phyloP scores from a whole-genome alignment of 1,284 basidiomycete species.

The Rhizoctonia solani region DNA sequence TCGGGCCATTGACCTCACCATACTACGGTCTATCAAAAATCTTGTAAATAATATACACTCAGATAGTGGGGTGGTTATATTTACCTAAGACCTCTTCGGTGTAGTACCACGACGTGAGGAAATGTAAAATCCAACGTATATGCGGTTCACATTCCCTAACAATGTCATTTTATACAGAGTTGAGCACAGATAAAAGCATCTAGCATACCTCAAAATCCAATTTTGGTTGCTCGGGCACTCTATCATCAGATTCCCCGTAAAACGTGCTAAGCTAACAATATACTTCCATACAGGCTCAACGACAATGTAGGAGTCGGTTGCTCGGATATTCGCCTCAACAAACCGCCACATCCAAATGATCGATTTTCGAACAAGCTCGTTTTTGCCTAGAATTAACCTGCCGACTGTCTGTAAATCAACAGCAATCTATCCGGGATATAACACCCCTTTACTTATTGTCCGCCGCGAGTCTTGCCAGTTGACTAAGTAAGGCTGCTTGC shows the following conservation, averaged over 20 bases:
- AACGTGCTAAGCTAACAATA: conserved; percentile 55
- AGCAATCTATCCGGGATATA: too few species aligned
- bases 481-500: neutral
- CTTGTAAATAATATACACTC: conserved; percentile 13
- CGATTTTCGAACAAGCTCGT: neutral
- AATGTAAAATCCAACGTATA: conserved; percentile 62
- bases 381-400: neutral
- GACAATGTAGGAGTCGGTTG: neutral
- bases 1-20: conserved; percentile 66
- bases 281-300: neutral
- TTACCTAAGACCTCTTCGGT: conserved; percentile 60
- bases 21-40: conserved; percentile 53
- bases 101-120: conserved; percentile 70
- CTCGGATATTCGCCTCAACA: neutral
- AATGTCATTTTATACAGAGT: too few species aligned
- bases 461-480: neutral
- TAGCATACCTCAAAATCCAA: conserved; percentile 64
- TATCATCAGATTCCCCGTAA: conserved; percentile 77
- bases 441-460: neutral
- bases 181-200: too few species aligned
- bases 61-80: conserved; percentile 39
- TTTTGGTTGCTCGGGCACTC: conserved; percentile 66
- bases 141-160: conserved; percentile 64
- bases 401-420: neutral
- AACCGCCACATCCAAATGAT: neutral